Conservation (phyloP, 2,329 filamentous ascomycete genomes). For the Colletotrichum sublineola region DNA sequence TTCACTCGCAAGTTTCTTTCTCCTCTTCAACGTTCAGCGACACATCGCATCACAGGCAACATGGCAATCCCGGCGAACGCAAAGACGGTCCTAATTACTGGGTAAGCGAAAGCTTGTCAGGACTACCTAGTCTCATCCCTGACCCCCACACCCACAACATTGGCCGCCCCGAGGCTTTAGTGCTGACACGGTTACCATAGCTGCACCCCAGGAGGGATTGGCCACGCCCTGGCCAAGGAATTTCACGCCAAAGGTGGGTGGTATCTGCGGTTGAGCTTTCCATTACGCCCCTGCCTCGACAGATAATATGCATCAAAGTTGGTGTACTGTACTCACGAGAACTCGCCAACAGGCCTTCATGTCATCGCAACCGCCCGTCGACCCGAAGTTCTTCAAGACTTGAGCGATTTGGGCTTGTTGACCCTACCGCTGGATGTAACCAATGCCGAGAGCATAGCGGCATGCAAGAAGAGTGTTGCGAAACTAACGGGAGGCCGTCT, state of each 20-base stretch:
- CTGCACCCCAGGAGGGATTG: slow-evolving; percentile 71
- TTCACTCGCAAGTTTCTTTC: background rate
- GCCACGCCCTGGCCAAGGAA: slow-evolving; percentile 65
- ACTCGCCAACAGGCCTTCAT: slow-evolving; percentile 56
- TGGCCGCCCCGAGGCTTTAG: slow-evolving; percentile 12
- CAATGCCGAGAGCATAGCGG: slow-evolving; percentile 62
- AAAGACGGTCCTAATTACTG: slow-evolving; percentile 64
- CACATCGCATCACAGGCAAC: background rate
- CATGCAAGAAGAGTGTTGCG: slow-evolving; percentile 61
- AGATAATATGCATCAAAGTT: background rate
- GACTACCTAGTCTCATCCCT: background rate
- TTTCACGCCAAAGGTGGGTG: slow-evolving; percentile 65
- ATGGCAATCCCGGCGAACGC: slow-evolving; percentile 44
- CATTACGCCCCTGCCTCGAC: background rate
- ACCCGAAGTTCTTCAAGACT: slow-evolving; percentile 59
- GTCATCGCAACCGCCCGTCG: slow-evolving; percentile 71
- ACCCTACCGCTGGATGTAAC: slow-evolving; percentile 68
- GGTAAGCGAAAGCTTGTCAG: slow-evolving; percentile 51
- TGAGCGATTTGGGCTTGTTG: slow-evolving; percentile 63
- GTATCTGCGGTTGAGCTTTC: background rate
- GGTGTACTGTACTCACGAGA: background rate
- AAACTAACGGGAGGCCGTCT: slow-evolving; percentile 65
- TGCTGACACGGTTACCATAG: slow-evolving; percentile 49
- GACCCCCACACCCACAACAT: background rate
- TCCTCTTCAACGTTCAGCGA: background rate